A percentile compares a stretch with the other conserved stretches of the same genome.
Conservation (phyloP, 202 grass and related monocot genomes). For the Panicum hallii region DNA sequence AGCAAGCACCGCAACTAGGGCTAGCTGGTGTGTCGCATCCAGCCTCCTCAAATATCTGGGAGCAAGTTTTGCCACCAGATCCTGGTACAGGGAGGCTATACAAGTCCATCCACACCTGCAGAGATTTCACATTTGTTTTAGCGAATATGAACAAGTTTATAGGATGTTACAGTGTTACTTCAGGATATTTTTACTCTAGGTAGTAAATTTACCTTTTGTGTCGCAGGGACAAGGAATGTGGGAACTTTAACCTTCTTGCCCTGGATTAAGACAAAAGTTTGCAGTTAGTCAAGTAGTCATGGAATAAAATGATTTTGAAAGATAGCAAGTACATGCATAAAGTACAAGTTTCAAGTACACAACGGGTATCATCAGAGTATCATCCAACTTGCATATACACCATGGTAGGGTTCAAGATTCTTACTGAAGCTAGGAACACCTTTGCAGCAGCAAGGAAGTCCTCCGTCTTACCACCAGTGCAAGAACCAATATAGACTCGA, state of each 20-base stretch:
- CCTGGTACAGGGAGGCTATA: slow-evolving; percentile 79
- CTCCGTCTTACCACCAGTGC: slow-evolving; percentile 94
- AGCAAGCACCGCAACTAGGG: slow-evolving; percentile 86
- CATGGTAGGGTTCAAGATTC: slow-evolving; percentile 49
- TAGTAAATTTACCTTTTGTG: slow-evolving; percentile 74
- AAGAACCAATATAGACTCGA: slow-evolving; percentile 95
- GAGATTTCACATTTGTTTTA: slow-evolving; percentile 13
- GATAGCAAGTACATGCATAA: neutral
- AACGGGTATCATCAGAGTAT: neutral
- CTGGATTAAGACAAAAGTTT: slow-evolving; percentile 50
- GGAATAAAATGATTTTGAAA: neutral
- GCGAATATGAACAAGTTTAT: slow-evolving; percentile 19
- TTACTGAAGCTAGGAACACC: slow-evolving; percentile 91
- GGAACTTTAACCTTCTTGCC: slow-evolving; percentile 92
- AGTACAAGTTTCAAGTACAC: neutral
- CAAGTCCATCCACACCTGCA: slow-evolving; percentile 91
- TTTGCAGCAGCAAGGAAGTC: slow-evolving; percentile 93
- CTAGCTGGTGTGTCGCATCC: slow-evolving; percentile 93
- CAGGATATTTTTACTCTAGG: neutral
- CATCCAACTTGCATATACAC: neutral
- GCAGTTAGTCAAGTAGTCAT: slow-evolving; percentile 29
- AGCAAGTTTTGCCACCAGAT: slow-evolving; percentile 81
- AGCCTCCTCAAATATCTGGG: slow-evolving; percentile 93
- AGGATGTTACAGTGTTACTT: slow-evolving; percentile 2
- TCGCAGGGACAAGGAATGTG: slow-evolving; percentile 96